Evolutionary conservation across 768 basidiomycete genomes (phyloP), one percentile per base, ranked within the genome.

Genomic region (Pisolithus microcarpus): DNA sequence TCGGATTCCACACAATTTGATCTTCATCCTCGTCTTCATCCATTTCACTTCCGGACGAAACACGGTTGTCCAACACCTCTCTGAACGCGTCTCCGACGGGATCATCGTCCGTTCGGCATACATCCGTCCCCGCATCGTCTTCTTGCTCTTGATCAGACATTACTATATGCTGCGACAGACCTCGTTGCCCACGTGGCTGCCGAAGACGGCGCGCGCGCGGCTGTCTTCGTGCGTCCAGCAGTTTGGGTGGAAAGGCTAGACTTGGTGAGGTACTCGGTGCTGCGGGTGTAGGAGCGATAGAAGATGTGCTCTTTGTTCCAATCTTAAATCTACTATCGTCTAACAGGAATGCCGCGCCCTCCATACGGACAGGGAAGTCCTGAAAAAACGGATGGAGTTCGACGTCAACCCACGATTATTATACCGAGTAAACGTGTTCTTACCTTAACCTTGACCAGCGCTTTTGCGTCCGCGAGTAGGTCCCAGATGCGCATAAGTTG

Each of bases 401-500:
- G 30, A 46, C 36, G 31, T 16, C 18, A 40, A 15, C 39, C 39
- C 39, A 23, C 18, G 23, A 19, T 11, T 5, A 11, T 11, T 5
- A 15, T 34, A 34, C n/a, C 5, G 15, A 19, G 36, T 10, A 31
- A 36, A 11, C 18, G 15, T 23, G 37, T 66, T 40, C 73, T 51
- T 54, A 87, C 88, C 73, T 82, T 76, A 50, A 77, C 68, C 50
- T 75, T 72, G 23, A 77, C 76, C 21, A 95, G 64, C 5, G 71
- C 65, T 55, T 70, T 75, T 1, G 85, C 86, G 61, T 96, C 91
- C 13, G 75, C 69, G 43, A 93, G 72, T 38, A 96, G 70, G 68
- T 96, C 95, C 43, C 80, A 76, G 52, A 99, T 87, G 56, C 96
- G 77, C 91, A 97, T 94, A 39, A 99, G 70, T 58, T 94, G 89